Base-by-base conservation (phyloP, 2,329 filamentous ascomycete species). In the Emmonsiellopsis sp. region DNA sequence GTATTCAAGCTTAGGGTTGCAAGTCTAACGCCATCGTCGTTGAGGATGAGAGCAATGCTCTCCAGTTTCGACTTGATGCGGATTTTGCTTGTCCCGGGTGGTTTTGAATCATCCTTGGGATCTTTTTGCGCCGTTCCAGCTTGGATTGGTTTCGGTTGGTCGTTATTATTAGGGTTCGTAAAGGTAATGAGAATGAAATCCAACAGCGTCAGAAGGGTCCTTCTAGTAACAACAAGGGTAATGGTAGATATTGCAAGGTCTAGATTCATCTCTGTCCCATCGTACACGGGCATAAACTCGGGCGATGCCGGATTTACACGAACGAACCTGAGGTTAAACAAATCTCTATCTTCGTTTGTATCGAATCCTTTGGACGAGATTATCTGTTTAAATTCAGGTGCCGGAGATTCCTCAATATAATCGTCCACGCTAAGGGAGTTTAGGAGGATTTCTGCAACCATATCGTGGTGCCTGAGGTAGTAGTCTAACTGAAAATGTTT, bases 121-220 rank as follows among this genome's bases (percentile, higher is more conserved):
- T 63, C 54, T 42, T 66, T 65, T 33, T 67, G 53, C 31, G 58
- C 49, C 53, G 58, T 68, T 43, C 68, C 67, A 27, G 61, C 56
- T 61, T 67, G 57, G 17, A 64, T 53, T 40, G 70, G 64, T 6
- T 65, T 50, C 10, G 63, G 57, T 57, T 53, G 61, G 34, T 57
- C 71, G 62, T 11, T 68, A 49, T 77, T 74, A 54, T 79, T 78
- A 51, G 77, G 78, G 56, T 78, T 82, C 0, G 92, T 86, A 63
- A 99, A 99, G 0, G 93, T 99, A 42, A 90, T 78, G 14, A 98
- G 82, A 36, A 96, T 85, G 63, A 98, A 99, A 67, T 99, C 93
- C 43, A 98, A 73, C 0, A 99, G 74, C 0, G 92, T 98, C 51
- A 99, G 77, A 2, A 98, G 74, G 0, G 94, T 98, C 70, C 87